Conservation (phyloP, 352 stramenopile genomes). For the Pythium sukuiense region DNA sequence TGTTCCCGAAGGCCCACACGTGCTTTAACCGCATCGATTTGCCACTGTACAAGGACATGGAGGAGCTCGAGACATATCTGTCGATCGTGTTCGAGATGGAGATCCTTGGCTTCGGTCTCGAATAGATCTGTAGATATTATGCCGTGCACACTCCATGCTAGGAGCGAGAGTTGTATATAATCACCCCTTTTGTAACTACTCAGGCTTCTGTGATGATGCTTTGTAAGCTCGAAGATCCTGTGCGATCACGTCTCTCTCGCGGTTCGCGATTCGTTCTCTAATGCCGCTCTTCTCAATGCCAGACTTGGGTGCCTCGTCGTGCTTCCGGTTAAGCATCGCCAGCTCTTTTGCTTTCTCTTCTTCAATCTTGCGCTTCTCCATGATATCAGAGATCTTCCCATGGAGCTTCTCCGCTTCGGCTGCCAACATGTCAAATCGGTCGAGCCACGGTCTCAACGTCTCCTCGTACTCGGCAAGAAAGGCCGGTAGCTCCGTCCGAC, state of each 20-base stretch:
- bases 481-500: neutral
- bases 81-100: constrained; percentile 89
- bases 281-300: constrained; percentile 39
- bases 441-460: constrained; percentile 14
- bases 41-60: constrained; percentile 72
- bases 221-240: constrained; percentile 49
- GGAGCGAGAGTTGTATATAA: neutral
- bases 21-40: constrained; percentile 90
- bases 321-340: constrained; percentile 8
- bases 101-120: constrained; percentile 74
- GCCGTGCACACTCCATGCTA: neutral
- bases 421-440: constrained; percentile 10
- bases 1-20: constrained; percentile 83
- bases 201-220: constrained; percentile 23
- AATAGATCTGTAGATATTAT: constrained; percentile 35
- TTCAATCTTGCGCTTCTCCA: neutral
- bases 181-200: constrained; percentile 4
- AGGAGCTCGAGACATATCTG: constrained; percentile 85
- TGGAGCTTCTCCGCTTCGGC: constrained; percentile 6
- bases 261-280: constrained; percentile 46
- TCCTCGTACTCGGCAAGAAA: constrained; percentile 20
- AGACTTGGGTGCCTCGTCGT: constrained; percentile 10
- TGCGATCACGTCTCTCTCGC: constrained; percentile 48
- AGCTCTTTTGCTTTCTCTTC: neutral
- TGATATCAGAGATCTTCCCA: neutral